phyloP scores from a whole-genome alignment of 2,329 filamentous ascomycete species.

The Phaeoacremonium minimum region DNA sequence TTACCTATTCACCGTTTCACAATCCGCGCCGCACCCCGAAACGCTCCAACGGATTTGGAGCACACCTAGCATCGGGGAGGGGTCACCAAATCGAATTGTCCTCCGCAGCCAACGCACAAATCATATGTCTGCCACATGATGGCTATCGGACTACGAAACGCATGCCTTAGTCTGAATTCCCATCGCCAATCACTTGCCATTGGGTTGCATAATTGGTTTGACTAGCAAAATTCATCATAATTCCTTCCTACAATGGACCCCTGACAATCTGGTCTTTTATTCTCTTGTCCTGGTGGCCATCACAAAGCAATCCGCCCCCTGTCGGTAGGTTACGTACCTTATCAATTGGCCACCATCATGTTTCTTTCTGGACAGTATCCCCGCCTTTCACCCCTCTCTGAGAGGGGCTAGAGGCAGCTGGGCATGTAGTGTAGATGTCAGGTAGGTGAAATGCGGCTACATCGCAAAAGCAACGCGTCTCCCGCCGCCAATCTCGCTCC shows the following conservation, averaged over 20 bases:
- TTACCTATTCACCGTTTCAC: background rate
- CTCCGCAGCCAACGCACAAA: background rate
- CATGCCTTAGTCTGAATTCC: background rate
- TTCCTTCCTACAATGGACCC: background rate
- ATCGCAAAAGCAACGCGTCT: background rate
- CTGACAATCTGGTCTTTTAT: background rate
- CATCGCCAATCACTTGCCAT: background rate
- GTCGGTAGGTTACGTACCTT: background rate
- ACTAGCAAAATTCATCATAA: background rate
- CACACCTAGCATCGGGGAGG: background rate
- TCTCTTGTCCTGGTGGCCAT: background rate
- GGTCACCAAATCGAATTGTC: background rate
- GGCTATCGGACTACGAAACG: background rate
- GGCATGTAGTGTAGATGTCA: background rate
- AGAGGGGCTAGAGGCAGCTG: background rate
- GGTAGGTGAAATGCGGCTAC: background rate
- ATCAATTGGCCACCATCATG: background rate
- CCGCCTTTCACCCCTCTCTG: background rate
- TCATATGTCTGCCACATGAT: background rate
- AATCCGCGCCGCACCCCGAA: background rate
- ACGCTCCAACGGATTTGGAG: background rate
- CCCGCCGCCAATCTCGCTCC: background rate
- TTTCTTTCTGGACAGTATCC: background rate
- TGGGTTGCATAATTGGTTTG: background rate
- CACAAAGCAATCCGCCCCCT: background rate